Percentiles rank a stretch among this genome's conserved stretches.
phyloP scores from a whole-genome alignment of 345 rosid species.

The Hibiscus trionum region DNA sequence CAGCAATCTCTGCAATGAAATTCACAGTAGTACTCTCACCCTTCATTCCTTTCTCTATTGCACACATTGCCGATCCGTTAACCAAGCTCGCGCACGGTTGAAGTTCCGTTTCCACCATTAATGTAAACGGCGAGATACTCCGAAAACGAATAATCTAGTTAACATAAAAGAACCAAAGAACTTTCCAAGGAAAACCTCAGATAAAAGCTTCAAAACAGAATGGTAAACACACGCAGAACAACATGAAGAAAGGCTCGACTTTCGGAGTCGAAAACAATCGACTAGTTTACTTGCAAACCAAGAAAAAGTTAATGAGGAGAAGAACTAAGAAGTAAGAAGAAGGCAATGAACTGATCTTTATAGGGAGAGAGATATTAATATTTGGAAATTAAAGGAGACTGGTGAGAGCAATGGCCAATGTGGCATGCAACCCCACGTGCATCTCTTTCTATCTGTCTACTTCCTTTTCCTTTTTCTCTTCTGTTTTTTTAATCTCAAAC shows the following conservation, averaged over 20 bases:
- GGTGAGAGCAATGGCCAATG: slow-evolving; percentile 20
- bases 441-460: slow-evolving; percentile 10
- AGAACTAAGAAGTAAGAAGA: neutral
- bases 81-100: slow-evolving; percentile 36
- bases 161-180: too few species aligned
- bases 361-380: neutral
- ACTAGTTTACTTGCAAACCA: neutral
- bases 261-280: neutral
- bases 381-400: slow-evolving; percentile 15
- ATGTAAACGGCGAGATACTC: neutral
- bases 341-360: slow-evolving; percentile 1
- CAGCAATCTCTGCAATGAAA: slow-evolving; percentile 32
- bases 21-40: slow-evolving; percentile 19
- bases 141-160: too few species aligned
- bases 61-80: slow-evolving; percentile 36
- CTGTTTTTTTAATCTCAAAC: neutral
- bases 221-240: neutral
- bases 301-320: neutral
- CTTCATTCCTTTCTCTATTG: slow-evolving; percentile 32
- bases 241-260: neutral
- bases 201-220: neutral
- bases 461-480: neutral
- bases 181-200: neutral
- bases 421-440: slow-evolving; percentile 43
- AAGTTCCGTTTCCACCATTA: slow-evolving; percentile 31